A percentile compares a stretch with the other conserved stretches of the same genome.
These are phyloP conservation scores for Kluyveromyces starmeri DNA, from an alignment of 805 yeast genomes.

Conservation along the genomic window DNA sequence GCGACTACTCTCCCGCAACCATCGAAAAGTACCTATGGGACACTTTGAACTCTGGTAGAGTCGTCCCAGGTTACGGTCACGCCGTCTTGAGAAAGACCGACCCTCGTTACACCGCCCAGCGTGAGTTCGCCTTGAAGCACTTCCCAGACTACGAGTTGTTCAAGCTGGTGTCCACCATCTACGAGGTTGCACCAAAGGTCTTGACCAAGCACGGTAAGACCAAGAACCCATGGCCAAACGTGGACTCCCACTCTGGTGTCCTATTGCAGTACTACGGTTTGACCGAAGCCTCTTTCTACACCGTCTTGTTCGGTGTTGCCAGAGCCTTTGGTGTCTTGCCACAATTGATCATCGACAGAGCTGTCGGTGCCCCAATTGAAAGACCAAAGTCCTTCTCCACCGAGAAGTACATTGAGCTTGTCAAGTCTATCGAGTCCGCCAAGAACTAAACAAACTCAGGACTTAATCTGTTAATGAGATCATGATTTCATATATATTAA, in stretches of 20 bases:
- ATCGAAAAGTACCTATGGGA: constrained; percentile 66
- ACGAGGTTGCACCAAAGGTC: constrained; percentile 76
- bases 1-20: constrained; percentile 57
- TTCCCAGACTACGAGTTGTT: constrained; percentile 74
- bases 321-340: constrained; percentile 84
- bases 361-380: constrained; percentile 73
- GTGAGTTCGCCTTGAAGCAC: constrained; percentile 69
- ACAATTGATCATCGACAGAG: constrained; percentile 78
- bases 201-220: constrained; percentile 81
- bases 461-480: too few relatives aligned
- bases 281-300: constrained; percentile 74
- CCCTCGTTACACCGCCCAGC: constrained; percentile 80
- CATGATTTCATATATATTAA: too few relatives aligned
- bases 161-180: constrained; percentile 67
- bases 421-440: constrained; percentile 33
- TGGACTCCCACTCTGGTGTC: constrained; percentile 82
- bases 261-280: constrained; percentile 78
- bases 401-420: constrained; percentile 82
- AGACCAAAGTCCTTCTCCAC: constrained; percentile 93
- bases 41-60: constrained; percentile 62
- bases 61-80: constrained; percentile 84
- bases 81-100: constrained; percentile 80
- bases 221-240: constrained; percentile 91
- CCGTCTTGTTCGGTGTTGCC: constrained; percentile 78
- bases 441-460: constrained; percentile 6